Evolutionary conservation across 2,329 filamentous ascomycete species (phyloP), one percentile per base, ranked within the genome.

Genomic region (Ophiostoma tasmaniense): DNA sequence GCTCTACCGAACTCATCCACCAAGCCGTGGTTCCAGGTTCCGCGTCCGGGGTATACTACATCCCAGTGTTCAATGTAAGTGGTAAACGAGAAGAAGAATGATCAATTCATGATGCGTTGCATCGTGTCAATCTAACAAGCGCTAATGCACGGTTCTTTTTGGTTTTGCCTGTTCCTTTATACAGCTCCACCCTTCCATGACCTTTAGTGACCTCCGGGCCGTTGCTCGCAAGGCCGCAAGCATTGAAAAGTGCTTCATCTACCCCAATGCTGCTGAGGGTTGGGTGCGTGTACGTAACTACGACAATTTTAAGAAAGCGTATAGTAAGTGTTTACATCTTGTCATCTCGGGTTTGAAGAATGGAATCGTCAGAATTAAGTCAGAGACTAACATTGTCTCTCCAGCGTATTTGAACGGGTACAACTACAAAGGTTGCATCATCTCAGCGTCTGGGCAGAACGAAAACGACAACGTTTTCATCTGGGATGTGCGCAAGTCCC

Each of bases 61-160:
- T 72, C n/a, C 66, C 55, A 2, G 62, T 72, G 39, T 30, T 68
- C 11, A 72, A 72, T 20, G 71, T 71, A n/a, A 66, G 70, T 66
- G 28, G 20, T 8, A 35, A 62, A n/a, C 59, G 5, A n/a, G 33
- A 13, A 17, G 14, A 5, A 20, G 30, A 28, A 45, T 7, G 1
- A 45, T 45, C 4, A 50, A 37, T 6, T 17, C n/a, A 25, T 59
- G 25, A 33, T 35, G 50, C 45, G n/a, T 37, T n/a, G 6, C 30
- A 52, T 64, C 50, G 25, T 30, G 3, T 42, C 3, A 52, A 28
- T 17, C 25, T n/a, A 45, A 55, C 39, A 11, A 10, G 13, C 55
- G 55, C 55, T 61, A 61, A 61, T 61, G 55, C 55, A 61, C 22
- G 50, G 55, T 61, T 17, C 14, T 61, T 61, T 62, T 22, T 28